Percentiles rank a stretch among this genome's conserved stretches.
These are phyloP conservation scores for Mediolabrus comicus DNA, from an alignment of 108 stramenopile species.

Conservation along the genomic window DNA sequence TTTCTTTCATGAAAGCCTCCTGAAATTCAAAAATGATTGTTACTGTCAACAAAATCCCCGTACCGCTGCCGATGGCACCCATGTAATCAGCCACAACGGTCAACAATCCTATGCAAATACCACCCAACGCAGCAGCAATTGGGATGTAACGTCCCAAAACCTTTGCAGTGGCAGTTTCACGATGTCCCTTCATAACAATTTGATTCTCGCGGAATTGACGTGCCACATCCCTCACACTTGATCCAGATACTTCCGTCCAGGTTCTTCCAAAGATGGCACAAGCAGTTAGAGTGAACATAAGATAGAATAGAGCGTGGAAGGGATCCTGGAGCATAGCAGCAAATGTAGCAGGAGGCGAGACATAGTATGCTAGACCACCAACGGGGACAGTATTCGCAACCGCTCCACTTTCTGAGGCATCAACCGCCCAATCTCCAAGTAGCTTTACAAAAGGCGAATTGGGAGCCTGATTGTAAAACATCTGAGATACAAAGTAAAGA, in stretches of 20 bases:
- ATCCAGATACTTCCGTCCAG: constrained; percentile 99
- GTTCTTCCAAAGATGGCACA: constrained; percentile 98
- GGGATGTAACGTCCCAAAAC: constrained; percentile 98
- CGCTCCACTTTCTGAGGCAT: constrained; percentile 63
- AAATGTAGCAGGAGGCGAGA: constrained; percentile 92
- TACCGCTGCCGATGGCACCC: constrained; percentile 91
- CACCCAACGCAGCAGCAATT: constrained; percentile 98
- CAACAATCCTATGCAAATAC: constrained; percentile 99
- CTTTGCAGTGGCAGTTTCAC: constrained; percentile 91
- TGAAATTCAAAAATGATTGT: constrained; percentile 98
- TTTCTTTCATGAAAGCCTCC: constrained; percentile 89
- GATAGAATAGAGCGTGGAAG: constrained; percentile 98
- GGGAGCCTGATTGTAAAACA: constrained; percentile 95
- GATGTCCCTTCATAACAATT: constrained; percentile 99
- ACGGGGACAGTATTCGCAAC: constrained; percentile 85
- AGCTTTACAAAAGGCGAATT: constrained; percentile 93
- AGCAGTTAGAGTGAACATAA: constrained; percentile 94
- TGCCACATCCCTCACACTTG: constrained; percentile 97
- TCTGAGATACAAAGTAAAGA: constrained; percentile 98
- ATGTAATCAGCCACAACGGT: constrained; percentile 97
- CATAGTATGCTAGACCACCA: constrained; percentile 99
- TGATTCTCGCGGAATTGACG: constrained; percentile 98
- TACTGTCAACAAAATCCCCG: constrained; percentile 96
- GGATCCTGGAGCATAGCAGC: constrained; percentile 95
- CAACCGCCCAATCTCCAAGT: constrained; percentile 90